Conservation (phyloP, 208 protist species). For the Leptomonas seymouri region DNA sequence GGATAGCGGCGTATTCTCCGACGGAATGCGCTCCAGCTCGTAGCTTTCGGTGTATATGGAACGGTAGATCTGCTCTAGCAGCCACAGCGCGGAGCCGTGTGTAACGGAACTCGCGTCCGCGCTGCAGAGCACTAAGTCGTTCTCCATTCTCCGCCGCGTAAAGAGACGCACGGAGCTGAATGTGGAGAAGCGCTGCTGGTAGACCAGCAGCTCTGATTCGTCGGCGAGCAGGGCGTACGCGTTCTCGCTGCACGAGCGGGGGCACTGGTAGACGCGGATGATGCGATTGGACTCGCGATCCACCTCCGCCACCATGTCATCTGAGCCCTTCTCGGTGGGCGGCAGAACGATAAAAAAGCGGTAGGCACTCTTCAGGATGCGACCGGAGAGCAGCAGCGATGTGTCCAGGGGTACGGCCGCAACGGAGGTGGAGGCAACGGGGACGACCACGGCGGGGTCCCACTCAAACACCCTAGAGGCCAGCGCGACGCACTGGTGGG, state of each 20-base stretch:
- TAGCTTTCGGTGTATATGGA: constrained; percentile 66
- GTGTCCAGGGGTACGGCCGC: constrained; percentile 49
- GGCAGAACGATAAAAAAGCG: constrained; percentile 66
- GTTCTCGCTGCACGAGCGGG: constrained; percentile 58
- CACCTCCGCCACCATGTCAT: constrained; percentile 73
- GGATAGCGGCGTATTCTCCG: constrained; percentile 51
- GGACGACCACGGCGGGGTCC: constrained; percentile 55
- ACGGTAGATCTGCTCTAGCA: constrained; percentile 66
- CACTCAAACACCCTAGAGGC: constrained; percentile 49
- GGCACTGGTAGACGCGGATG: constrained; percentile 71
- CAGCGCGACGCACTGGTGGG: constrained; percentile 47
- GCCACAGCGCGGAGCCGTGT: constrained; percentile 55
- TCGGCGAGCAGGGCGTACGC: constrained; percentile 72
- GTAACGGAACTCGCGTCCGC: constrained; percentile 24
- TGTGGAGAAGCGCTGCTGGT: constrained; percentile 78
- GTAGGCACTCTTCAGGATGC: constrained; percentile 66
- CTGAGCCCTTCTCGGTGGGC: constrained; percentile 50
- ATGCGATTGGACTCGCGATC: constrained; percentile 59
- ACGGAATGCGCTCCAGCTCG: constrained; percentile 63
- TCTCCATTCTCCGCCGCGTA: constrained; percentile 39
- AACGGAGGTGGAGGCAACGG: constrained; percentile 14
- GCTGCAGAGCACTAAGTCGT: constrained; percentile 44
- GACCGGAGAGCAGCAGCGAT: constrained; percentile 42
- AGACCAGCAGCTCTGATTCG: constrained; percentile 79
- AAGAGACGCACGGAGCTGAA: constrained; percentile 60